Base-by-base conservation (phyloP, 805 yeast species). In the Candida morakotiae region DNA sequence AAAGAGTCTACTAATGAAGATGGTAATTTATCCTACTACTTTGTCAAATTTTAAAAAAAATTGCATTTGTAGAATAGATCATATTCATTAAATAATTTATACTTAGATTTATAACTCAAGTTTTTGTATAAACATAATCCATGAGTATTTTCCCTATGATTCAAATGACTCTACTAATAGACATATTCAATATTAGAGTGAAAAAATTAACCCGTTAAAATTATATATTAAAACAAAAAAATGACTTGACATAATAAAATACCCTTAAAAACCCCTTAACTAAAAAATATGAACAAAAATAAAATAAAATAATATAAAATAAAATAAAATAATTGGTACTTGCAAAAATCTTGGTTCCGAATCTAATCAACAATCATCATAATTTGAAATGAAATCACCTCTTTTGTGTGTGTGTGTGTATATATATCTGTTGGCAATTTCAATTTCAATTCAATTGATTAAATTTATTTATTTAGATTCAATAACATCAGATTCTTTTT, bases 221-320 rank as follows among this genome's bases (percentile, higher is more conserved):
- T 20, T 31, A 21, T 31, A 31, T 31, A 21, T 21, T 31, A 31
- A 25, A n/a, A n/a, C n/a, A n/a, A n/a, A 31, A n/a, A n/a, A 18
- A 31, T 23, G 16, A 31, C 23, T 27, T 15, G 19, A 13, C 8
- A 26, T 17, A 13, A 28, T 5, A 9, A n/a, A 34, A n/a, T 19
- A 26, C 37, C 35, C 35, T 32, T 25, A 25, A 34, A 26, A 26
- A 34, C 37, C 37, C 37, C 37, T 34, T 34, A 26, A 34, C 5
- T n/a, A 26, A 26, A 26, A 26, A 26, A 26, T 9, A 24, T 24
- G 9, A 24, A 24, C 9, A 24, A 24, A 24, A 24, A 24, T 5
- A 24, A 25, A 14, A 23, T 16, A 19, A 28, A 22, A 4, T 5
- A 31, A 13, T 19, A 34, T 26, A 23, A 20, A 26, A 27, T 18